Evolutionary conservation across 2,329 filamentous ascomycete genomes (phyloP), one percentile per base, ranked within the genome.

Genomic region (Penicillium sp.): DNA sequence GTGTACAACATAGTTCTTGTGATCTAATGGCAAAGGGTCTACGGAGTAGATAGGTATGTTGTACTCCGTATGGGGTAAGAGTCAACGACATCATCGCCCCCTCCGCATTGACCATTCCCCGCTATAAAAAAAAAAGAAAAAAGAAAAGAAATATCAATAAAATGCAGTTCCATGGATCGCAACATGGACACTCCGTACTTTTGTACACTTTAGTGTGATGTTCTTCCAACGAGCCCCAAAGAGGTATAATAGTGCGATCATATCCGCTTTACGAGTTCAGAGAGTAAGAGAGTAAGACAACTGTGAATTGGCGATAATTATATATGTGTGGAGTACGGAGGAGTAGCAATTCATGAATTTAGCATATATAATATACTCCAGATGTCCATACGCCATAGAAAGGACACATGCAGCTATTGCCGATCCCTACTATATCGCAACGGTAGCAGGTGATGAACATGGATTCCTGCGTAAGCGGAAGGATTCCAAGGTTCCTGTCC

Each of bases 41-140:
- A 23, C 23, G 3, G 3, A 3, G 23, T 23, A 35, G 31, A 15
- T 35, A 35, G 33, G 15, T 13, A 27, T 25, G 41, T 12, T 45
- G 42, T 29, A 29, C 42, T 45, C 40, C 21, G 21, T 25, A 46
- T 46, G 43, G 25, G 25, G 25, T 29, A 46, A 13, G 25, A 46
- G 25, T 29, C 17, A 23, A 40, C 56, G 81, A 84, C 63, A 75
- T 84, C 25, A 56, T 60, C 4, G 23, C 37, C 25, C 23, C 37
- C 21, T 40, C 53, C 46, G 59, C 55, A 60, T 62, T 42, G 57
- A 27, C 59, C 55, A 60, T 56, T 57, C 57, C 57, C 61, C 55
- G 51, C 55, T 19, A 51, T 53, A 56, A 54, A 48, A 48, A 54
- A 12, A 17, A 33, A 33, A 19, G 9, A 13, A 54, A 54, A 48